Conservation (phyloP, 768 basidiomycete species). For the Rhizopogon vinicolor region DNA sequence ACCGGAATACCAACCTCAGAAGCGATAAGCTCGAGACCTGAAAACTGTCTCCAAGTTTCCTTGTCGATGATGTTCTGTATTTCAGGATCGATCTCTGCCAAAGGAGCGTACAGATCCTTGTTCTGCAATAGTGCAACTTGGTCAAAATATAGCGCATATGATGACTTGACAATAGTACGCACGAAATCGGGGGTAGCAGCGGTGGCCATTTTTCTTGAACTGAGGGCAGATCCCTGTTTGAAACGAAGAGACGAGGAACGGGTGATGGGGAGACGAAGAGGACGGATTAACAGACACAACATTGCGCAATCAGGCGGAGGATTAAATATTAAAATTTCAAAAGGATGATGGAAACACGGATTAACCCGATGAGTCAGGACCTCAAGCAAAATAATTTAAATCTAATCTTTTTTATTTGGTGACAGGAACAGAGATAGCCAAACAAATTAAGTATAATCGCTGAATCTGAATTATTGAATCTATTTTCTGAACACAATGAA, state of each 20-base stretch:
- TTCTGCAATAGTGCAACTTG: constrained; percentile 50
- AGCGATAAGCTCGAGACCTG: constrained; percentile 97
- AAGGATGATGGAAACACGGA: constrained; percentile 11
- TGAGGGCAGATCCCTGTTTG: constrained; percentile 6
- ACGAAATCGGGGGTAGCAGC: constrained; percentile 59
- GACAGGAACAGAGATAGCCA: not conserved
- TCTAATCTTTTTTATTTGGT: not conserved
- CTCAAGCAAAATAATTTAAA: not conserved
- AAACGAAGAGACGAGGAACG: constrained; percentile 21
- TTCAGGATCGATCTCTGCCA: constrained; percentile 90
- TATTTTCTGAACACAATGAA: constrained; percentile 7
- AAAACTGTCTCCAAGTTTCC: constrained; percentile 98
- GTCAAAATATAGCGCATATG: not conserved
- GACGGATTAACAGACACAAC: constrained; percentile 23
- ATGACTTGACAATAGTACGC: constrained; percentile 19
- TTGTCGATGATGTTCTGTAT: constrained; percentile 98
- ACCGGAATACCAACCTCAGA: constrained; percentile 68
- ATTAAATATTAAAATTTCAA: constrained; percentile 17
- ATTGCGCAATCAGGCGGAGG: constrained; percentile 9
- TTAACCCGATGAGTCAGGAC: constrained; percentile 14
- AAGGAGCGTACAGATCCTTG: constrained; percentile 82
- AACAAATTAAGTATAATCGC: constrained; percentile 5
- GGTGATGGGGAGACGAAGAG: constrained; percentile 20
- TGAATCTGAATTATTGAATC: not conserved
- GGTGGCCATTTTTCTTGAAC: constrained; percentile 54